phyloP scores from a whole-genome alignment of 1,284 basidiomycete species.

The Sanghuangporus weigelae region DNA sequence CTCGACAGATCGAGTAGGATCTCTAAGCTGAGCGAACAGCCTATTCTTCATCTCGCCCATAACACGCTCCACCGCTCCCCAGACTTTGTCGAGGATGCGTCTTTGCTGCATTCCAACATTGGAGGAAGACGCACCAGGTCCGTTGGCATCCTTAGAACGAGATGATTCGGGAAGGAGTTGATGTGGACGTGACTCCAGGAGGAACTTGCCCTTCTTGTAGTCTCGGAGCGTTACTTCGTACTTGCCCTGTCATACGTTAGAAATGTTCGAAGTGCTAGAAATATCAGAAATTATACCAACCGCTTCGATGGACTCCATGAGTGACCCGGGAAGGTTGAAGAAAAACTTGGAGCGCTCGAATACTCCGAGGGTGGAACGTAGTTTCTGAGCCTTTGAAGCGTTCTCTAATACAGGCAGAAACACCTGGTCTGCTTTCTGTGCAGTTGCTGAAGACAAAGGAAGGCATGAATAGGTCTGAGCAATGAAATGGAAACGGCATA shows the following conservation, averaged over 20 bases:
- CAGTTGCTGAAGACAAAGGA: slow-evolving; percentile 57
- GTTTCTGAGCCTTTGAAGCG: slow-evolving; percentile 88
- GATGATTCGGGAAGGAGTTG: slow-evolving; percentile 61
- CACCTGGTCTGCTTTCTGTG: slow-evolving; percentile 90
- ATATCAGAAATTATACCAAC: slow-evolving; percentile 33
- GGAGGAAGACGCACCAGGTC: slow-evolving; percentile 26
- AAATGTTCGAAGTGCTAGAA: not conserved
- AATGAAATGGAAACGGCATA: slow-evolving; percentile 10
- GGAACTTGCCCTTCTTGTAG: slow-evolving; percentile 95
- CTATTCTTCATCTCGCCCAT: slow-evolving; percentile 88
- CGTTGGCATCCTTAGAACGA: slow-evolving; percentile 7
- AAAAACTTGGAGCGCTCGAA: slow-evolving; percentile 98
- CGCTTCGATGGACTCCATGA: slow-evolving; percentile 88
- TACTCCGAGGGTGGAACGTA: slow-evolving; percentile 89
- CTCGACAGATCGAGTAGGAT: slow-evolving; percentile 76
- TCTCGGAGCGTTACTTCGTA: slow-evolving; percentile 93
- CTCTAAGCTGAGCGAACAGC: slow-evolving; percentile 75
- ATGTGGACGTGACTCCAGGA: slow-evolving; percentile 83
- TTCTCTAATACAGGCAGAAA: slow-evolving; percentile 97
- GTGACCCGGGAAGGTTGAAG: slow-evolving; percentile 91
- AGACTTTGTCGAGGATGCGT: slow-evolving; percentile 93
- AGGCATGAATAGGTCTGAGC: slow-evolving; percentile 18
- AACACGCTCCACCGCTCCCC: slow-evolving; percentile 91
- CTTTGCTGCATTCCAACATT: slow-evolving; percentile 75
- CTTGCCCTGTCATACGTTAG: slow-evolving; percentile 54